Base-by-base conservation (phyloP, 371 early-diverging fungal genomes). In the Globomyces sp. region DNA sequence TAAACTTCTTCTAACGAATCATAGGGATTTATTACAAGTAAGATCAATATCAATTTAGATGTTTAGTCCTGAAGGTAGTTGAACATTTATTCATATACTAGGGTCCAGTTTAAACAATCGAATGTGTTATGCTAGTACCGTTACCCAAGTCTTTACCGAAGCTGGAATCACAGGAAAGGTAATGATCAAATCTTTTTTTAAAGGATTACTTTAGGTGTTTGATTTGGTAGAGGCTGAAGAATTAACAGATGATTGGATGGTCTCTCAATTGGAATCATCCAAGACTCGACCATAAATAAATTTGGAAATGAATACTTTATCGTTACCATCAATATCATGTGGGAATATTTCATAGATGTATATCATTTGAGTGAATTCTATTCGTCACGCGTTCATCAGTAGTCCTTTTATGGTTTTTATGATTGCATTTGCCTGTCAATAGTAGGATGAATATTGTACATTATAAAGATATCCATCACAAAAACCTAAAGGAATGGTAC, bases 91-190 rank as follows among this genome's bases (percentile, higher is more conserved):
- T 43, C 58, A 55, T 43, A 51, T 60, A 36, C 48, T 11, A 13
- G 72, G 67, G 4, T 49, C 73, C 3, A 70, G 65, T 47, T 58
- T 66, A 41, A 49, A 61, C 44, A 73, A 73, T 53, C 66, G 72
- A 4, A 77, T 77, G 77, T 67, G 74, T 10, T 77, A 77, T 45
- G 74, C 77, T 10, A 63, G 63, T 41, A 66, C 77, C 34, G 51
- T 45, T 8, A 43, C 57, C 36, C 51, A 58, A 24, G 53, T 74
- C 44, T 77, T 72, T 55, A 65, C 68, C 55, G 36, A 68, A 60
- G 70, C 73, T 10, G 73, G 69, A 37, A 69, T 74, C 34, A 34
- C 59, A 3, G 73, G 74, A 37, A 77, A 77, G 70, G 68, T 75
- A 37, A 6, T 24, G 24, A 24, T 24, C 24, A 24, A 24, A 24